phyloP scores from a whole-genome alignment of 2,329 filamentous ascomycete species.

The Cladosporium sp. region DNA sequence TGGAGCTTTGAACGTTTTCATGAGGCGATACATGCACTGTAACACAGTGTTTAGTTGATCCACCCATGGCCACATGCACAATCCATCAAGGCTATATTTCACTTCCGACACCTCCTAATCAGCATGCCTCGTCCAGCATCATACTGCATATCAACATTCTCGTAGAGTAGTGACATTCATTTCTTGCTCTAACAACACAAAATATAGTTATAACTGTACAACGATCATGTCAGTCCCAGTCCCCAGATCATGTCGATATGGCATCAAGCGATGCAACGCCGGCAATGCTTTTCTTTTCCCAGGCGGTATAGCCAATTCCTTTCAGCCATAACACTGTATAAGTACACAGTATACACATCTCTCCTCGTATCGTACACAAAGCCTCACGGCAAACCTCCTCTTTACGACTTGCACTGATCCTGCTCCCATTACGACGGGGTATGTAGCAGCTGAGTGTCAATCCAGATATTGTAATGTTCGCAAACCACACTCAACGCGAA shows the following conservation, averaged over 20 bases:
- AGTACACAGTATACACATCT: not conserved
- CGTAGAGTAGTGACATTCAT: slow-evolving; percentile 12
- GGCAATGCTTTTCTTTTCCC: slow-evolving; percentile 2
- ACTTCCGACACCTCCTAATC: no score
- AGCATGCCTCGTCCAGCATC: no score
- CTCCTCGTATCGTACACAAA: not conserved
- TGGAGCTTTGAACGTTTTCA: no score
- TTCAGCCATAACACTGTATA: not conserved
- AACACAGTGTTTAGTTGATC: no score
- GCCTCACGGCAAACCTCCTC: not conserved
- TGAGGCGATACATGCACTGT: no score
- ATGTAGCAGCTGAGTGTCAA: not conserved
- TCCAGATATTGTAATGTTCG: not conserved
- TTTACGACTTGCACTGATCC: not conserved
- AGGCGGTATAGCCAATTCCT: not conserved
- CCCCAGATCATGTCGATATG: not conserved
- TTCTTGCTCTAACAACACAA: slow-evolving; percentile 10
- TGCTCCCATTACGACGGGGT: no score
- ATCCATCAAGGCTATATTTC: no score
- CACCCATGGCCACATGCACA: no score
- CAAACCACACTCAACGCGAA: not conserved
- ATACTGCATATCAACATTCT: no score
- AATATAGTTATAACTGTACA: slow-evolving; percentile 10
- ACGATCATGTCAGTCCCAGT: not conserved
- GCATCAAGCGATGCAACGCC: slow-evolving; percentile 7